Percentiles rank a stretch among this genome's conserved stretches.
Conservation (phyloP, 2,329 filamentous ascomycete species). For the Neonectria ditissima region DNA sequence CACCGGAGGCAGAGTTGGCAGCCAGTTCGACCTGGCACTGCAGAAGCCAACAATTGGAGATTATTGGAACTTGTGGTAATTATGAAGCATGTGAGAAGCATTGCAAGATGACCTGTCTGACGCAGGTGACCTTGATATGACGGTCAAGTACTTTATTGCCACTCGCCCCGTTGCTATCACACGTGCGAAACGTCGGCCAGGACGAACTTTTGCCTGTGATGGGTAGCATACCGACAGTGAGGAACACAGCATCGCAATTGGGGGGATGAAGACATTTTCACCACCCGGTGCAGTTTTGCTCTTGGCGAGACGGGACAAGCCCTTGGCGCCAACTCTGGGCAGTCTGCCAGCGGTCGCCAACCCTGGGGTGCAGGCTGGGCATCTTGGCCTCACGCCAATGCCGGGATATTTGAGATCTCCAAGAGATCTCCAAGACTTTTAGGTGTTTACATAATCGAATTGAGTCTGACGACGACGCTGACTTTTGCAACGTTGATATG, state of each 20-base stretch:
- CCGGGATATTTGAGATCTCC: conserved; percentile 15
- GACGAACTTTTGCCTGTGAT: background rate
- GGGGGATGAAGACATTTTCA: conserved; percentile 32
- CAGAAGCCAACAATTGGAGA: background rate
- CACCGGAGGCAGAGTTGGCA: background rate
- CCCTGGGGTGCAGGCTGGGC: conserved; percentile 40
- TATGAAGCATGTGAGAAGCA: background rate
- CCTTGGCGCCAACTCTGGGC: conserved; percentile 39
- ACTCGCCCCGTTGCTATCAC: background rate
- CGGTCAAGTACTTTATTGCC: background rate
- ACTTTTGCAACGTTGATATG: background rate
- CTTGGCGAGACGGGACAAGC: conserved; percentile 38
- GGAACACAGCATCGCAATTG: background rate
- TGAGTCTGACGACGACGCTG: background rate
- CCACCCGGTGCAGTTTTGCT: conserved; percentile 40
- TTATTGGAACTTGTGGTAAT: too few species aligned
- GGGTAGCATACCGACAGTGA: background rate
- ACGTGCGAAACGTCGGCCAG: background rate
- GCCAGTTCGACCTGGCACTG: background rate
- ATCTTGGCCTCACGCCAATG: conserved; percentile 39
- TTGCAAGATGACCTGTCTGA: background rate
- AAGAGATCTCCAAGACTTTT: conserved; percentile 38
- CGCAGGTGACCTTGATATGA: background rate
- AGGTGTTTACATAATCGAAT: conserved; percentile 11
- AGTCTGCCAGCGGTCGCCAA: conserved; percentile 9